Evolutionary conservation across 2,329 filamentous ascomycete species (phyloP), one percentile per base, ranked within the genome.

Genomic region (Chaetomiaceae sp.): DNA sequence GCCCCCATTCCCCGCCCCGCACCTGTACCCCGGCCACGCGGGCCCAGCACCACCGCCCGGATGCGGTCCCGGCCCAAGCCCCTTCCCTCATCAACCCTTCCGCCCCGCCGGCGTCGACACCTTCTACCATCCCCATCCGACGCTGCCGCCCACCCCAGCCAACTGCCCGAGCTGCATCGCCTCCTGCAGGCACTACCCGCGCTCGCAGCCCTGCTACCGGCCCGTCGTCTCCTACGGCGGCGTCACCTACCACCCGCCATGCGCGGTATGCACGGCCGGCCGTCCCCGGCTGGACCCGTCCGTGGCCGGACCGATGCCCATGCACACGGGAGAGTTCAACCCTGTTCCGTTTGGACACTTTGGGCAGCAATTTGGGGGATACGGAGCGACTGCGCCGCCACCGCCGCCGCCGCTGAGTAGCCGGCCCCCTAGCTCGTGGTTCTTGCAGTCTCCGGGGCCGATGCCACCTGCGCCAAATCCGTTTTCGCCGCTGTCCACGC

Each of bases 391-490:
- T n/a, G n/a, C n/a, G 40, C 25, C 23, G 11, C 23, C 40, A 14
- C 38, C 14, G 23, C 25, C 38, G 16, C 21, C 8, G 21, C 16
- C 38, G 4, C 16, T 14, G 37, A 8, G n/a, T n/a, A n/a, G n/a
- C n/a, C n/a, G n/a, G n/a, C n/a, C n/a, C n/a, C n/a, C n/a, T n/a
- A n/a, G n/a, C n/a, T n/a, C n/a, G n/a, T 43, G 40, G 40, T 20
- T n/a, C 42, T 18, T 3, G 3, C 42, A 32, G 42, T 47, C 33
- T 2, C 8, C 23, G 9, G 44, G 44, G 3, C 42, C 42, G 34
- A 21, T 37, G 16, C 51, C 51, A 27, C 45, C 51, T 14, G 45
- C 51, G 44, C 51, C 51, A 20, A 53, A 53, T 9, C 51, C 51
- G 20, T 53, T 44, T 13, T 48, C 51, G 14, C 45, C 45, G 13